Base-by-base conservation (phyloP, 108 stramenopile genomes). In the Nannochloropsis salina region DNA sequence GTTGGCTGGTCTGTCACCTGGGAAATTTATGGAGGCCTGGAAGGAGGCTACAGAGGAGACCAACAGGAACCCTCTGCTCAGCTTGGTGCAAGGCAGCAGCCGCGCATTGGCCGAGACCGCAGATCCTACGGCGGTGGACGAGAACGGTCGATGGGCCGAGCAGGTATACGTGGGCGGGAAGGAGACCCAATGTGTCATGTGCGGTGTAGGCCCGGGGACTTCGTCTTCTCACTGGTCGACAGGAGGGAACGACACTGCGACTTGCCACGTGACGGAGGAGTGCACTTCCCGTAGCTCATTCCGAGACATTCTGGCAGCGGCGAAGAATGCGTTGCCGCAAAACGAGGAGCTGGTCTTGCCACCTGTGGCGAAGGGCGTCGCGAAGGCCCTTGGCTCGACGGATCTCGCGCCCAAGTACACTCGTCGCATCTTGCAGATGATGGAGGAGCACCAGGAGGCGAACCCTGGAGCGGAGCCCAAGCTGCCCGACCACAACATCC, bases 81-180 rank as follows among this genome's bases (percentile, higher is more conserved):
- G 8, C 61, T n/a, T n/a, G 15, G 6, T 8, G 15, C 61, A n/a
- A 15, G 61, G 61, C n/a, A 74, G 2, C 61, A 74, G 8, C 61
- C 61, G 61, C n/a, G 61, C 61, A 0, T 74, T 74, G 61, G 61
- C 61, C n/a, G 61, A 4, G n/a, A n/a, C 3, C 15, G 8, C 15
- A 1, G 61, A 74, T 74, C 20, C 61, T 3, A n/a, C 15, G 20
- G 61, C 4, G 61, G 61, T 74, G 61, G 61, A 74, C 61, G 61
- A 15, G 20, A n/a, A 74, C 61, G 61, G 61, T n/a, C 61, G 61
- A n/a, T 74, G 61, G 61, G 61, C 20, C 5, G 61, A 74, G n/a
- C 61, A 74, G 61, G 61, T 74, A 2, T 74, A 74, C 61, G 61
- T 74, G 61, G 61, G 61, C 61, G 61, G 61, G 15, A n/a, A 74